phyloP scores from a whole-genome alignment of 2,329 filamentous ascomycete species.

The Cladosporium phlei region DNA sequence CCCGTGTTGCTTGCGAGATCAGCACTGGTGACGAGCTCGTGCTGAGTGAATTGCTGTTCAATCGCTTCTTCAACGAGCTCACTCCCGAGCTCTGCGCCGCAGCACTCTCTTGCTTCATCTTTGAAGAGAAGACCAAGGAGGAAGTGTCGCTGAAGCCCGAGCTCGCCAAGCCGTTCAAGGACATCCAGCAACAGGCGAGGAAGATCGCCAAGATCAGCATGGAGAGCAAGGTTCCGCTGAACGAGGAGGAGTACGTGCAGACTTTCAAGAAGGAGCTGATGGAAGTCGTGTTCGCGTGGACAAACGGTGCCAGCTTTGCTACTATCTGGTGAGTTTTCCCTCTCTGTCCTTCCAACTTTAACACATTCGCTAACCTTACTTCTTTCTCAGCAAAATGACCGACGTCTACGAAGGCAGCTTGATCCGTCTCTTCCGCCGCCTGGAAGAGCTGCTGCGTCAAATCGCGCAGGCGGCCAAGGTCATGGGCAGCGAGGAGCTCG shows the following conservation, averaged over 20 bases:
- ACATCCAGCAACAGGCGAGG: conserved; percentile 81
- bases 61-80: conserved; percentile 96
- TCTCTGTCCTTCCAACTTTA: not conserved
- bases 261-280: conserved; percentile 92
- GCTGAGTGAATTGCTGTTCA: conserved; percentile 88
- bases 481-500: conserved; percentile 94
- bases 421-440: conserved; percentile 89
- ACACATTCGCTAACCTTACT: not conserved
- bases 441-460: conserved; percentile 90
- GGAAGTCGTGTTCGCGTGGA: conserved; percentile 93
- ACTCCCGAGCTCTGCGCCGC: conserved; percentile 82
- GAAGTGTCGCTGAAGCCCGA: conserved; percentile 70
- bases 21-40: conserved; percentile 94
- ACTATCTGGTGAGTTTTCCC: conserved; percentile 77
- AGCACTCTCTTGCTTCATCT: conserved; percentile 89
- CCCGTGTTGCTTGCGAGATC: conserved; percentile 94
- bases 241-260: conserved; percentile 88
- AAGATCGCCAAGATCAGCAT: conserved; percentile 88
- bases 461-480: conserved; percentile 95
- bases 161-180: conserved; percentile 75
- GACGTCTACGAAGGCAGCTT: conserved; percentile 95
- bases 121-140: conserved; percentile 89
- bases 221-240: conserved; percentile 89
- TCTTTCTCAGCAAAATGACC: conserved; percentile 79
- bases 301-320: conserved; percentile 81